Evolutionary conservation across 305 asterid species (phyloP), one percentile per base, ranked within the genome.

Genomic region (Solanum hybrid): DNA sequence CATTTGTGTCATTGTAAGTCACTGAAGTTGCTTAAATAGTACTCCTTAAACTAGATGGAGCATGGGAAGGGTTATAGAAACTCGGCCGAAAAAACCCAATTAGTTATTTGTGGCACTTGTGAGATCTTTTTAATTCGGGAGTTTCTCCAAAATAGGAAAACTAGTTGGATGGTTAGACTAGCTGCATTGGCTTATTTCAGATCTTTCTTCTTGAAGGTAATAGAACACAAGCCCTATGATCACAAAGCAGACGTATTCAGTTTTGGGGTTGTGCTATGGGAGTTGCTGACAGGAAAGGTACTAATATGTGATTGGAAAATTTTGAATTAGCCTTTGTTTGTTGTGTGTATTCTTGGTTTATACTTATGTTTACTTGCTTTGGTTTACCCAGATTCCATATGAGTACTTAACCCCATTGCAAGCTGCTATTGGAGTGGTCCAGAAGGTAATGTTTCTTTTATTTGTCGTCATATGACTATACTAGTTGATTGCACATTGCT

Each of bases 391-490:
- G 99, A 94, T 96, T 88, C 99, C 99, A 12, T 96, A 96, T 29
- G 98, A 95, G 91, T 95, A 94, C 93, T 93, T 96, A 71, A 96
- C 99, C 85, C 99, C 99, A 31, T 88, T 96, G 89, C 99, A 96
- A 93, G 99, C 98, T 36, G 99, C 99, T 37, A 96, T 96, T 66
- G 99, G 99, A 64, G 99, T 96, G 88, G 99, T 96, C 92, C 99
- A 96, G 91, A 96, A 96, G 96, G 99, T 97, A 93, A 79, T 89
- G 37, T 4, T 75, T 51, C 82, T 72, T 66, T 42, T 73, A 20
- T 87, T 87, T 38, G 37, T 72, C 27, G 37, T 32, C 82, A 31
- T 36, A 27, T 36, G 80, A 13, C 79, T 34, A 35, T 13, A 35
- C 17, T 87, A 16, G 87, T 84, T 31, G 87, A 84, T 51, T 84